Percentiles rank a stretch among this genome's conserved stretches.
phyloP scores from a whole-genome alignment of 306 rosid genomes.

The Cajanus cajan region DNA sequence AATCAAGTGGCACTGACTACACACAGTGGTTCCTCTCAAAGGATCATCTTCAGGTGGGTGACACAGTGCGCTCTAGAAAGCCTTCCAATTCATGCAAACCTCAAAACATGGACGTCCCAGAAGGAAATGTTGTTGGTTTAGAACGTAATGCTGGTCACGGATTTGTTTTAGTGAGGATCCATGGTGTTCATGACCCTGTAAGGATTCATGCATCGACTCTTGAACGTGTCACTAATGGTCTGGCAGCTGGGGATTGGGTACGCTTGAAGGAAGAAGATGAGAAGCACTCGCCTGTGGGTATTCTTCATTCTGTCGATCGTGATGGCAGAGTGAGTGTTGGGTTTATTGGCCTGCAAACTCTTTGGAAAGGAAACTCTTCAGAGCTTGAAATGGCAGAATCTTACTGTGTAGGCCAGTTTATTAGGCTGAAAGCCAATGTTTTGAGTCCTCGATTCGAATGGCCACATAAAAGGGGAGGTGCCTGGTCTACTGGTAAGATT shows the following conservation, averaged over 20 bases:
- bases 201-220: constrained; percentile 69
- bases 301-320: constrained; percentile 74
- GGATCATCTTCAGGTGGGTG: constrained; percentile 83
- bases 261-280: constrained; percentile 58
- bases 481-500: constrained; percentile 78
- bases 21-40: constrained; percentile 81
- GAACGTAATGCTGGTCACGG: constrained; percentile 61
- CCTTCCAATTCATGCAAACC: constrained; percentile 64
- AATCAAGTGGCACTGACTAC: constrained; percentile 57
- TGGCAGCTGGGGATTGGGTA: constrained; percentile 87
- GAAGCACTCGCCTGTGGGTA: constrained; percentile 84
- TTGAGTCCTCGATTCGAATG: constrained; percentile 82
- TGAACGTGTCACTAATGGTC: constrained; percentile 74
- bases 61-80: constrained; percentile 86
- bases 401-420: constrained; percentile 83
- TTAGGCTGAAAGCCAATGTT: constrained; percentile 61
- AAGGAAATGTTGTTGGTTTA: constrained; percentile 83
- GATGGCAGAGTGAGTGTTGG: constrained; percentile 67
- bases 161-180: constrained; percentile 79
- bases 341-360: constrained; percentile 72
- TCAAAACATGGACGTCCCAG: constrained; percentile 84
- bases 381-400: constrained; percentile 87
- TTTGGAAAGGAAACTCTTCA: constrained; percentile 73
- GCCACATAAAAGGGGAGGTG: constrained; percentile 62
- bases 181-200: constrained; percentile 84